These are phyloP conservation scores for Filobasidium floriforme DNA, from an alignment of 768 basidiomycete species.

Conservation along the genomic window DNA sequence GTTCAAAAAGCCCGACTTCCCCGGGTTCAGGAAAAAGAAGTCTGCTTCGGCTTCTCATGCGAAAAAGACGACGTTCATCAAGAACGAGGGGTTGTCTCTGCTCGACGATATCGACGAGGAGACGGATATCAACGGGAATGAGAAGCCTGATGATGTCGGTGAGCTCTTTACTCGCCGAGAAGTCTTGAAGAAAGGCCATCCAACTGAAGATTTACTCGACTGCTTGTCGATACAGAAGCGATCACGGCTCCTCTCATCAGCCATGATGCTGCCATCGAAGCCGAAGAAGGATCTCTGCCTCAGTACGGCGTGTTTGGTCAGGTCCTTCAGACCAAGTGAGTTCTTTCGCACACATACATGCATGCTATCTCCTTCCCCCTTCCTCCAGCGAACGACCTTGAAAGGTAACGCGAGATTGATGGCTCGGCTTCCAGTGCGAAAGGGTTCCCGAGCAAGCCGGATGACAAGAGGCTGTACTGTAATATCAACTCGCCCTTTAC, in stretches of 20 bases:
- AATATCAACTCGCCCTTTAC: slow-evolving; percentile 20
- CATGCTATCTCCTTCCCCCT: not conserved
- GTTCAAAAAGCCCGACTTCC: not conserved
- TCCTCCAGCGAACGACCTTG: not conserved
- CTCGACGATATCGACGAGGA: slow-evolving; percentile 13
- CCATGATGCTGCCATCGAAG: slow-evolving; percentile 12
- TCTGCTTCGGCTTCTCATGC: not conserved
- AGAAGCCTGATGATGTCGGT: not conserved
- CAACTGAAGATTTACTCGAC: too few relatives aligned
- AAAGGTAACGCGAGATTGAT: not conserved
- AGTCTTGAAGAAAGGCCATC: not conserved
- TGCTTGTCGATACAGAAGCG: slow-evolving; percentile 10
- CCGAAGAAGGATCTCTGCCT: slow-evolving; percentile 6
- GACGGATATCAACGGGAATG: not conserved
- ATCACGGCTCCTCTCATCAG: slow-evolving; percentile 17
- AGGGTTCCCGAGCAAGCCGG: not conserved
- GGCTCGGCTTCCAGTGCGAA: not conserved
- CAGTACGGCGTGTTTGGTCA: slow-evolving; percentile 21
- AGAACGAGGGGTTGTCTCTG: slow-evolving; percentile 12
- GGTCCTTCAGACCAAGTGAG: slow-evolving; percentile 11
- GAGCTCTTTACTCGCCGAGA: not conserved
- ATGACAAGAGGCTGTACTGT: slow-evolving; percentile 14
- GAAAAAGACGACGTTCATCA: not conserved
- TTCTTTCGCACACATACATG: not conserved
- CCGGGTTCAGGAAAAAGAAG: not conserved